Percentiles rank a stretch among this genome's conserved stretches.
phyloP scores from a whole-genome alignment of 805 yeast species.

The Starmera quercuum region DNA sequence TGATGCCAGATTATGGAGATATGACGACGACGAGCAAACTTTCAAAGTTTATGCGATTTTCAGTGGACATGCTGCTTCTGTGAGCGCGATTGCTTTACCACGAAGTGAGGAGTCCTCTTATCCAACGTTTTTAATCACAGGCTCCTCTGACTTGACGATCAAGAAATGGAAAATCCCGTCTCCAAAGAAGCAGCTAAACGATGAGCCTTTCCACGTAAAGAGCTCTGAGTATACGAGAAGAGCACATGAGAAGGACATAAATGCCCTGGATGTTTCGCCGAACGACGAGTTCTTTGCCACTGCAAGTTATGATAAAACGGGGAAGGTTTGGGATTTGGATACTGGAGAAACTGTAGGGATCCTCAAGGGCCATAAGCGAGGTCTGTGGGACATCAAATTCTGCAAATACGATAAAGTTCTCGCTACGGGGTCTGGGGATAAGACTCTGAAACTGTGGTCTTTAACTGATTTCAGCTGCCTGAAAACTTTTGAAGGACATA shows the following conservation, averaged over 20 bases:
- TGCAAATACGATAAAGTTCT: constrained; percentile 71
- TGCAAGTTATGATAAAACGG: constrained; percentile 89
- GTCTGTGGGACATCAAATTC: constrained; percentile 87
- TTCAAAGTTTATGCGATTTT: constrained; percentile 50
- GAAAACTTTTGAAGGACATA: constrained; percentile 88
- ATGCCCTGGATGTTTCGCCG: constrained; percentile 83
- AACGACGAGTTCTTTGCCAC: constrained; percentile 85
- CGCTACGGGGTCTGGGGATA: constrained; percentile 88
- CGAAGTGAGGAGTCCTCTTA: constrained; percentile 15
- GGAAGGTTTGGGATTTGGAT: constrained; percentile 80
- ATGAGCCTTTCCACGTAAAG: constrained; percentile 31
- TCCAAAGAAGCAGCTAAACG: constrained; percentile 43
- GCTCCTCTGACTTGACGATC: constrained; percentile 81
- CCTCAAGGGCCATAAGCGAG: constrained; percentile 86
- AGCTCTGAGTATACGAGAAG: constrained; percentile 82
- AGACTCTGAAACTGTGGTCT: constrained; percentile 85
- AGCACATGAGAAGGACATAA: constrained; percentile 96
- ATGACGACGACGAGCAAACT: constrained; percentile 33
- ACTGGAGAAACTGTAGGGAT: constrained; percentile 85
- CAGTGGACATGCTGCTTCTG: constrained; percentile 81
- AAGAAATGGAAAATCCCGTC: constrained; percentile 79
- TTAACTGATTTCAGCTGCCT: constrained; percentile 66
- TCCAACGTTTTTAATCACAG: constrained; percentile 76
- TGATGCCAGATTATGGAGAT: constrained; percentile 79
- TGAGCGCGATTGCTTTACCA: constrained; percentile 76